These are phyloP conservation scores for Aspergillus sp. DNA, from an alignment of 2,329 filamentous ascomycete species.

Conservation along the genomic window DNA sequence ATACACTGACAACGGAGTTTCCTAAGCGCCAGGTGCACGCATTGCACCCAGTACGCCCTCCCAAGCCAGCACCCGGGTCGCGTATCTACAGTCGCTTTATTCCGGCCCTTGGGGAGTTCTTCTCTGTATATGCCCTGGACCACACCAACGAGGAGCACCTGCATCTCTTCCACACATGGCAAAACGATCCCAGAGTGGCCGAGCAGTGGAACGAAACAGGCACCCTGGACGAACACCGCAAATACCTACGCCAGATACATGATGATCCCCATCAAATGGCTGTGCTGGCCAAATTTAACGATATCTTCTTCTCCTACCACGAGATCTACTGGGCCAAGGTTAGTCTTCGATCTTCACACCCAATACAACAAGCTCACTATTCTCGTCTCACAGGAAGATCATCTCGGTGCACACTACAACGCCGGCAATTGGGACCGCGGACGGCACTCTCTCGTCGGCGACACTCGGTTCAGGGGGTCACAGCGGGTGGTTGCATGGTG, in stretches of 20 bases:
- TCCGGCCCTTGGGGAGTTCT: conserved; percentile 71
- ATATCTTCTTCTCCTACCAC: conserved; percentile 71
- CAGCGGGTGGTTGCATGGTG: conserved; percentile 59
- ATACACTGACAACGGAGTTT: conserved; percentile 49
- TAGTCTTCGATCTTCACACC: conserved; percentile 13
- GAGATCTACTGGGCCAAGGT: conserved; percentile 76
- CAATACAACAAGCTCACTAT: neutral
- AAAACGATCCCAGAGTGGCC: conserved; percentile 77
- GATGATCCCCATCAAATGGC: conserved; percentile 70
- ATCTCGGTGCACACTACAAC: conserved; percentile 4
- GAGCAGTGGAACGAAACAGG: conserved; percentile 78
- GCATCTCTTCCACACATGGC: conserved; percentile 72
- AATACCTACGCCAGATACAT: conserved; percentile 67
- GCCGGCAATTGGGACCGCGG: conserved; percentile 8
- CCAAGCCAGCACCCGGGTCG: conserved; percentile 68
- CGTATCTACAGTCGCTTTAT: conserved; percentile 76
- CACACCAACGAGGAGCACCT: conserved; percentile 64
- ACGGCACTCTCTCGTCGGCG: conserved; percentile 41
- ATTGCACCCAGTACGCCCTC: conserved; percentile 68
- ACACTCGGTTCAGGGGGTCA: conserved; percentile 54
- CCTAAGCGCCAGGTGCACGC: conserved; percentile 54
- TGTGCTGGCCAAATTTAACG: conserved; percentile 69
- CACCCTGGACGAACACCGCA: conserved; percentile 69
- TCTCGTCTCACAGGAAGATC: conserved; percentile 50
- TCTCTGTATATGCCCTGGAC: conserved; percentile 72